These are phyloP conservation scores for Brettanomyces bruxellensis DNA, from an alignment of 805 yeast species.

Conservation along the genomic window DNA sequence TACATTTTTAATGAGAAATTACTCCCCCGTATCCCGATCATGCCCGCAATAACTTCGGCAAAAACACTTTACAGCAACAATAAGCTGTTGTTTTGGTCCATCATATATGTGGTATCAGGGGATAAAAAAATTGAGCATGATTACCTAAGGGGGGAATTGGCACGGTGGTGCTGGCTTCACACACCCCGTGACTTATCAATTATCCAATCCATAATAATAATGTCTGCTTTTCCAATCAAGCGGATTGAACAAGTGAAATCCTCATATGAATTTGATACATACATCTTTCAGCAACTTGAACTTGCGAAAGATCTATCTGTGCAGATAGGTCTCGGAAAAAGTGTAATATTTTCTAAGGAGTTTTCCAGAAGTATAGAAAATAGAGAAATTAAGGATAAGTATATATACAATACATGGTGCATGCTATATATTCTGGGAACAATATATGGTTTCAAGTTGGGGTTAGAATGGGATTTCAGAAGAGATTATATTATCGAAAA, in stretches of 20 bases:
- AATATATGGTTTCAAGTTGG: conserved; percentile 17
- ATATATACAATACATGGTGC: conserved; percentile 19
- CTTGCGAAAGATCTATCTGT: conserved; percentile 15
- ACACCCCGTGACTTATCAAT: conserved; percentile 6
- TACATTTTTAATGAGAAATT: conserved; percentile 13
- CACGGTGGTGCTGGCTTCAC: neutral
- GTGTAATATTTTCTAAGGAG: conserved; percentile 9
- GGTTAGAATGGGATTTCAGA: conserved; percentile 17
- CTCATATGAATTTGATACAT: conserved; percentile 10
- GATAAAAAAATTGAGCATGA: conserved; percentile 10
- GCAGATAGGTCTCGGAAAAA: conserved; percentile 14
- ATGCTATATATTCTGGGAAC: conserved; percentile 20
- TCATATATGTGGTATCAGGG: conserved; percentile 14
- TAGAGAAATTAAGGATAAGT: conserved; percentile 7
- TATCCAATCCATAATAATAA: conserved; percentile 17
- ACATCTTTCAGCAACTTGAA: conserved; percentile 17
- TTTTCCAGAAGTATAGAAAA: conserved; percentile 3
- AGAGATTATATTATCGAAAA: neutral
- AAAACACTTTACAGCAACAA: conserved; percentile 11
- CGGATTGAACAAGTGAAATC: neutral
- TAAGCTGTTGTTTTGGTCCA: conserved; percentile 25
- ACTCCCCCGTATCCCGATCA: conserved; percentile 17
- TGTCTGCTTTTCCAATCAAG: conserved; percentile 20
- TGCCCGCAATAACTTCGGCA: conserved; percentile 16
- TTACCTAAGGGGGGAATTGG: conserved; percentile 11